Base-by-base conservation (phyloP, 1,284 basidiomycete genomes). In the Pisolithus thermaeus region DNA sequence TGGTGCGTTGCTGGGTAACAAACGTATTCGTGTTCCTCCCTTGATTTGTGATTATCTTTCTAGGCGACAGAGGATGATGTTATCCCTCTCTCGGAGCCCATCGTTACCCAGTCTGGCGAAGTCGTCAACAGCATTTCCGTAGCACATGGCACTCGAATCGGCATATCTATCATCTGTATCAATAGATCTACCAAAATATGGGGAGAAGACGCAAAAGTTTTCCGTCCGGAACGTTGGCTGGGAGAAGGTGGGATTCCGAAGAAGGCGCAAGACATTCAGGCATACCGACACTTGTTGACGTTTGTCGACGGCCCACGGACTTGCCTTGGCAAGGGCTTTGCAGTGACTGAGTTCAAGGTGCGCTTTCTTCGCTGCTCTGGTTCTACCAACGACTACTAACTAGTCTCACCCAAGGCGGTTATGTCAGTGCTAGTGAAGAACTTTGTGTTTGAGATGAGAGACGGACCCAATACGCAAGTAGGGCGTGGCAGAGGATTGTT, bases 11-110 rank as follows among this genome's bases (percentile, higher is more conserved):
- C 27, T 27, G 4, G 7, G 27, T 27, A 27, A 27, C 27, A 27
- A 27, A 7, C 27, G 27, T 5, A 27, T 37, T 37, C 36, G 9
- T 12, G 12, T 37, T 18, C n/a, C 36, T 37, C n/a, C 36, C 3
- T 18, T 37, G 5, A 37, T 18, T 11, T 37, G 27, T 27, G 27
- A 14, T 37, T 7, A 67, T 66, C 16, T 67, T 22, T 2, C 68
- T 20, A 61, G 74, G 77, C 57, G 1, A 56, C 65, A 42, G 61
- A 20, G 18, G 18, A 20, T 20, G 18, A 20, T 20, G 18, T 20
- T 20, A 20, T 20, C 18, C 18, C 18, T 20, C 18, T 20, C 18
- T 20, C 18, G 1, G 18, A 20, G 18, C 18, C 18, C 18, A 20
- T 20, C 18, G 18, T 20, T 20, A 20, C 18, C 18, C 18, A 20